Base-by-base conservation (phyloP, 2,329 filamentous ascomycete species). In the Beauveria brongniartii region DNA sequence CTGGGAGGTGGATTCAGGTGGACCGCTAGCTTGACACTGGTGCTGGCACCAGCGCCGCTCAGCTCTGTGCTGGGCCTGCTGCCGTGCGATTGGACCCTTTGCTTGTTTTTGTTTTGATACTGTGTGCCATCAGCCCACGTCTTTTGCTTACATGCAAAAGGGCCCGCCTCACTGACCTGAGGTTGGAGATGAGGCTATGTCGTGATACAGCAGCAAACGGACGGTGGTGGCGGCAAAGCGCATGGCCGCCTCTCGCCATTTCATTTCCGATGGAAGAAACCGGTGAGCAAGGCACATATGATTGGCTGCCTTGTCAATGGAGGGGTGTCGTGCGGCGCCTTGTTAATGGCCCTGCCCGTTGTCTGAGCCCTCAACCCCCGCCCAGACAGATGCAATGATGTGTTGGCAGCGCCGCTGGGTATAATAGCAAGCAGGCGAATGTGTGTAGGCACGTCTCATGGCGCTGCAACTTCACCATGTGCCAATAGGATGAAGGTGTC, bases 361-460 rank as follows among this genome's bases (percentile, higher is more conserved):
- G 43, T 53, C 55, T 59, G 53, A 60, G 51, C 51, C 44, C 44
- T 55, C 40, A 63, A 60, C 37, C 52, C 56, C 61, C 61, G 56
- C 61, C 47, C 47, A 43, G 41, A 63, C 47, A 43, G 41, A 63
- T 63, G 61, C 61, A 63, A 54, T 63, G 61, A 59, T 63, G 61
- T 55, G 61, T 47, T 63, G 61, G 61, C 61, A 63, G 57, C 52
- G 55, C 55, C 50, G 61, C 40, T 59, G 61, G 34, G 28, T 54
- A 60, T 61, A 26, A 61, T 51, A 52, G 44, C 47, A 56, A 56
- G 34, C 48, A 53, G 54, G 47, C 40, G 47, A 58, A 58, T 46
- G 22, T 5, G 55, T 43, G 41, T 41, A 46, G 59, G 46, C 46
- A 44, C 53, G 28, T 40, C 52, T 51, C 30, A 50, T 37, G 47